These are phyloP conservation scores for Heterobasidion occidentale DNA, from an alignment of 1,284 basidiomycete genomes.

Conservation along the genomic window DNA sequence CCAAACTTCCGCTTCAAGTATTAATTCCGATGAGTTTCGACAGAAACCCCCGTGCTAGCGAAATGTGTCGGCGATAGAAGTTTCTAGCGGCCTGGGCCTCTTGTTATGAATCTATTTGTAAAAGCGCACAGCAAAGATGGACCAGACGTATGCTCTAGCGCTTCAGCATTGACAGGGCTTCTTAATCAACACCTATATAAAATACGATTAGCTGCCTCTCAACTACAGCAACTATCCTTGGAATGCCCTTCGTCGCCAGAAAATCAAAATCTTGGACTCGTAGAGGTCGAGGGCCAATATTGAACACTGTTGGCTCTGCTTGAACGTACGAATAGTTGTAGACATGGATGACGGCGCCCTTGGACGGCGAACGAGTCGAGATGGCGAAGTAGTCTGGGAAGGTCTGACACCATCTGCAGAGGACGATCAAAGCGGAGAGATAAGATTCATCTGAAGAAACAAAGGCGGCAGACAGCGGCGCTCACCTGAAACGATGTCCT, in stretches of 20 bases:
- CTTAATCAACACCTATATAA: slow-evolving; percentile 25
- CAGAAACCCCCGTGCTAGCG: too few relatives aligned
- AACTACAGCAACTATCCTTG: slow-evolving; percentile 58
- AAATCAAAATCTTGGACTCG: slow-evolving; percentile 71
- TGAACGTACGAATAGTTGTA: slow-evolving; percentile 57
- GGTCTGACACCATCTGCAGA: slow-evolving; percentile 61
- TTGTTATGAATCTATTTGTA: too few relatives aligned
- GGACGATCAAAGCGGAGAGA: not conserved
- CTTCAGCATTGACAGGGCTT: not conserved
- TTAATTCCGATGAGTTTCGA: too few relatives aligned
- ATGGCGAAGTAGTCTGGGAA: slow-evolving; percentile 70
- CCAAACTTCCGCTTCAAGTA: too few relatives aligned
- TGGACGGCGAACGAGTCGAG: slow-evolving; percentile 32
- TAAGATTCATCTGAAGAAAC: too few relatives aligned
- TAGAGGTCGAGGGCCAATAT: slow-evolving; percentile 51
- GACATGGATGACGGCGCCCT: slow-evolving; percentile 60
- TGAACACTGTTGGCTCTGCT: slow-evolving; percentile 52
- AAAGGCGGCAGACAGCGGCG: too few relatives aligned
- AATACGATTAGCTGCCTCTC: slow-evolving; percentile 41
- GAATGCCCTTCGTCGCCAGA: slow-evolving; percentile 45
- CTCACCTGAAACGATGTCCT: slow-evolving; percentile 57
- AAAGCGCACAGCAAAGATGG: not conserved
- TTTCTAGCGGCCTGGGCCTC: too few relatives aligned
- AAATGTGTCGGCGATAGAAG: too few relatives aligned
- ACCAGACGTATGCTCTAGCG: not conserved